phyloP scores from a whole-genome alignment of 2,329 filamentous ascomycete genomes.

The Cordyceps militaris region DNA sequence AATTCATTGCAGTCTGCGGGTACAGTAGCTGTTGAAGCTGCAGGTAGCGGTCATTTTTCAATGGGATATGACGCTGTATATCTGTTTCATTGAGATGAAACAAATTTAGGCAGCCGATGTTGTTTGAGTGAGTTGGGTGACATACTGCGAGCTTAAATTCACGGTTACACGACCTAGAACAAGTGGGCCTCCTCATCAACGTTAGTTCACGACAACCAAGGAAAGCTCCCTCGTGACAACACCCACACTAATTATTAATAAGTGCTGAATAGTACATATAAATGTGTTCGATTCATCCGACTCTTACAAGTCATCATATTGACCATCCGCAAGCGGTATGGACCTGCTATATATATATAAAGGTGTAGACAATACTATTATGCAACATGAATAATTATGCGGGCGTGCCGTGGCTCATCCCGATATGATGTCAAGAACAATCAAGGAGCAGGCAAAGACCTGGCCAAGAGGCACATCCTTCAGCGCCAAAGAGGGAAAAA shows the following conservation, averaged over 20 bases:
- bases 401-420: background rate
- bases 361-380: slow-evolving; percentile 12
- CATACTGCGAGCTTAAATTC: too few species aligned
- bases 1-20: background rate
- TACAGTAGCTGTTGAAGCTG: too few species aligned
- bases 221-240: background rate
- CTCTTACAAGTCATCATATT: background rate
- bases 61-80: background rate
- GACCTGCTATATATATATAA: slow-evolving; percentile 6
- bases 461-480: background rate
- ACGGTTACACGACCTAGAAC: background rate
- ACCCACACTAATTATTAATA: background rate
- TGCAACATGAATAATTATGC: slow-evolving; percentile 8
- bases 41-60: background rate
- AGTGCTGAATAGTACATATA: background rate
- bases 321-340: background rate
- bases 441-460: background rate
- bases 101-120: background rate
- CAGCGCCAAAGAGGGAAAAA: background rate
- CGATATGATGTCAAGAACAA: slow-evolving; percentile 3
- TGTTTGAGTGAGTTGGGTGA: background rate
- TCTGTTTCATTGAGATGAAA: background rate
- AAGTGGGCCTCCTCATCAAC: background rate
- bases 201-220: background rate
- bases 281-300: background rate